phyloP scores from a whole-genome alignment of 208 protist genomes.

The Sergeia podlipaevii region DNA sequence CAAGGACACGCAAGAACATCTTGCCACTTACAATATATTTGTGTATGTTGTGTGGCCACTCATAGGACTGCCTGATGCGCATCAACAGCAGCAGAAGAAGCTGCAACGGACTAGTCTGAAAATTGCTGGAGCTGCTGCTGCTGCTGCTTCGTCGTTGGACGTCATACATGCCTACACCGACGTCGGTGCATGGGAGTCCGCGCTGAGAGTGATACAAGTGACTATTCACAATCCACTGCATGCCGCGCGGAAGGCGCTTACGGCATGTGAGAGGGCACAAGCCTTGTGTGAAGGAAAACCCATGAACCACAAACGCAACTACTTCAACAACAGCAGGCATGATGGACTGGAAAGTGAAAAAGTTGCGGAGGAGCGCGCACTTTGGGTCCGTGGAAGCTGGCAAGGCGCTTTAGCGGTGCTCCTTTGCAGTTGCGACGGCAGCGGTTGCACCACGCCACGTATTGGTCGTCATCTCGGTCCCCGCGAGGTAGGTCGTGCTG shows the following conservation, averaged over 20 bases:
- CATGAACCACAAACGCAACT: no score
- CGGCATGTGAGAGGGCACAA: constrained; percentile 20
- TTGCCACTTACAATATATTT: background rate
- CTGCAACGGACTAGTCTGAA: background rate
- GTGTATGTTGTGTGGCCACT: background rate
- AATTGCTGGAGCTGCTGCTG: background rate
- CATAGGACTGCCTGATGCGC: background rate
- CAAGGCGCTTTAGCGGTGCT: constrained; percentile 21
- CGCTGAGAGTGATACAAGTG: background rate
- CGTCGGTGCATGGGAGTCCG: background rate
- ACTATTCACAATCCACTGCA: constrained; percentile 10
- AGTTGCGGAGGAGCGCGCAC: background rate
- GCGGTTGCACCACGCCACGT: background rate
- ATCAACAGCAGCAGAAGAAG: background rate
- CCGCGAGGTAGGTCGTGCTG: constrained; percentile 42
- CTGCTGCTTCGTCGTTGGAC: constrained; percentile 22
- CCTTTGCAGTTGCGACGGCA: constrained; percentile 9
- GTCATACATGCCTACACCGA: background rate
- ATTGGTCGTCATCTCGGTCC: constrained; percentile 6
- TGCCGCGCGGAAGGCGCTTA: constrained; percentile 33
- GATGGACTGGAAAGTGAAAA: constrained; percentile 13
- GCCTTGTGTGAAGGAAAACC: no score
- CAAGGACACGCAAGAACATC: background rate
- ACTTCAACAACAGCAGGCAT: no score
- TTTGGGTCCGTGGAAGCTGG: no score